These are phyloP conservation scores for Puccinia brachypodii DNA, from an alignment of 1,284 basidiomycete species.

Conservation along the genomic window DNA sequence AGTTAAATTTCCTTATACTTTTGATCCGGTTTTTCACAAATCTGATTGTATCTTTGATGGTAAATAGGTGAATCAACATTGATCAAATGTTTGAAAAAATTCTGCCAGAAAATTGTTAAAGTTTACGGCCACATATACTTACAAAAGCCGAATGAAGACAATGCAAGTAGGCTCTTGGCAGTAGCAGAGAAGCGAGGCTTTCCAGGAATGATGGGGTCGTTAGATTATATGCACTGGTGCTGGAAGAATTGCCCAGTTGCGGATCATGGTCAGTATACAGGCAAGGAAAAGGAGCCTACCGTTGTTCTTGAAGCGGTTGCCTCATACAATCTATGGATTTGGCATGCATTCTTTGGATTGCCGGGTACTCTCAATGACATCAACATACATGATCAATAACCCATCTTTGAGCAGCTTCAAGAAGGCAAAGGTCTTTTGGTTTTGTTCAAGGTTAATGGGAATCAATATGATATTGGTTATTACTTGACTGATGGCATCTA, in stretches of 20 bases:
- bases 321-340: neutral
- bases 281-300: slow-evolving; percentile 1
- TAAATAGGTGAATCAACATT: neutral
- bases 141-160: neutral
- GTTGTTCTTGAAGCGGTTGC: slow-evolving; percentile 9
- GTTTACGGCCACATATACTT: neutral
- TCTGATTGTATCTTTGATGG: neutral
- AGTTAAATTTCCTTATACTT: neutral
- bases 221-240: slow-evolving; percentile 23
- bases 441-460: neutral
- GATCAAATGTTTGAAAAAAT: slow-evolving; percentile 12
- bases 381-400: neutral
- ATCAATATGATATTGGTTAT: neutral
- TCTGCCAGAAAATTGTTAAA: neutral
- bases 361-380: slow-evolving; percentile 28
- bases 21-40: neutral
- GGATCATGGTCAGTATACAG: neutral
- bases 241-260: slow-evolving; percentile 27
- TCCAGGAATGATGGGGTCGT: neutral
- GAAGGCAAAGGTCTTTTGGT: neutral
- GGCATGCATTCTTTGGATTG: slow-evolving; percentile 16
- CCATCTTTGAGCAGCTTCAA: neutral
- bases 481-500: neutral
- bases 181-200: neutral
- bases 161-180: neutral